Conservation (phyloP, 2,329 filamentous ascomycete genomes). For the Fusarium dlaminii region DNA sequence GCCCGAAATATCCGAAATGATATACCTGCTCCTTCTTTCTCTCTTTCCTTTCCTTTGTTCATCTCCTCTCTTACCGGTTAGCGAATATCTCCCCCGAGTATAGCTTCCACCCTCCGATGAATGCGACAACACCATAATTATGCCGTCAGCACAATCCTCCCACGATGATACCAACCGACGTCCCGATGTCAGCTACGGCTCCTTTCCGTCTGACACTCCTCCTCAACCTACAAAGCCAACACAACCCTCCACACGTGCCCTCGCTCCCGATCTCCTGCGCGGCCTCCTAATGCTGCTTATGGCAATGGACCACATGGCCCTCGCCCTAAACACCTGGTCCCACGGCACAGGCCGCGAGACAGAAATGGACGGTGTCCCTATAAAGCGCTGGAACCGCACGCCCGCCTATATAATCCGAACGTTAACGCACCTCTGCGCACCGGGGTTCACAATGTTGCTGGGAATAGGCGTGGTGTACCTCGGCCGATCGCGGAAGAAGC, state of each 20-base stretch:
- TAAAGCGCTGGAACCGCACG: slow-evolving; percentile 51
- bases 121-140: not conserved
- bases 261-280: slow-evolving; percentile 56
- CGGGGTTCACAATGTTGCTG: slow-evolving; percentile 58
- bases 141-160: slow-evolving; percentile 1
- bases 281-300: slow-evolving; percentile 57
- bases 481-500: slow-evolving; percentile 50
- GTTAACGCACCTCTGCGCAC: slow-evolving; percentile 56
- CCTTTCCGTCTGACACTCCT: not conserved
- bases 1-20: slow-evolving; percentile 19
- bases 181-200: slow-evolving; percentile 4
- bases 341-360: slow-evolving; percentile 51
- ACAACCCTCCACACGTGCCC: slow-evolving; percentile 44
- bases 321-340: slow-evolving; percentile 52
- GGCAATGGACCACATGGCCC: slow-evolving; percentile 55
- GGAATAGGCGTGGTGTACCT: slow-evolving; percentile 58
- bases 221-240: slow-evolving; percentile 29
- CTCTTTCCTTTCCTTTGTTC: not conserved
- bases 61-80: not conserved
- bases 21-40: not conserved
- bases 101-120: not conserved
- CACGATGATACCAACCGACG: not conserved
- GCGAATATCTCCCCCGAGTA: not conserved
- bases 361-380: slow-evolving; percentile 49
- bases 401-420: slow-evolving; percentile 52